These are phyloP conservation scores for Yamadazyma epiphylla DNA, from an alignment of 1,139 yeast genomes.

Conservation along the genomic window DNA sequence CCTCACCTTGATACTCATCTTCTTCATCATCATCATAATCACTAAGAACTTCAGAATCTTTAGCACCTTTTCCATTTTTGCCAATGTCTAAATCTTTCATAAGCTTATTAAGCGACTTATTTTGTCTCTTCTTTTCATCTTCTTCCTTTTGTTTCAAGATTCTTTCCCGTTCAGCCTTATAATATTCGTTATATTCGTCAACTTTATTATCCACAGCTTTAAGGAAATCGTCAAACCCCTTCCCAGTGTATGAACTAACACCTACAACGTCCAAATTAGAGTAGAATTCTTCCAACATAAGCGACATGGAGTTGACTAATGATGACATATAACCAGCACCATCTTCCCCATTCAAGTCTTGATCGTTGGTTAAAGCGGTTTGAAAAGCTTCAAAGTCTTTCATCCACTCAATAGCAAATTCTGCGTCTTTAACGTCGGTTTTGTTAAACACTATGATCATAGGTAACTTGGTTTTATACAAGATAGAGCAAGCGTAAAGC, in stretches of 20 bases:
- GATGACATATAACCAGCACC: constrained; percentile 95
- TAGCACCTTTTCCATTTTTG: constrained; percentile 25
- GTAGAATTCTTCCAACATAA: constrained; percentile 95
- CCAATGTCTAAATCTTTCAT: constrained; percentile 81
- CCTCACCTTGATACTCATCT: constrained; percentile 58
- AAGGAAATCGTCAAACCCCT: constrained; percentile 88
- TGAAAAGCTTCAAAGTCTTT: constrained; percentile 92
- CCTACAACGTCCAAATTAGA: constrained; percentile 89
- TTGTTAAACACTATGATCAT: constrained; percentile 97
- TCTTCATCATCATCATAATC: constrained; percentile 56
- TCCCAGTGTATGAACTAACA: constrained; percentile 89
- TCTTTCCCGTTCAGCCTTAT: constrained; percentile 82
- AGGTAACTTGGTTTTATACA: constrained; percentile 93
- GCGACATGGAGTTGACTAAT: constrained; percentile 87
- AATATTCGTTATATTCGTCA: constrained; percentile 80
- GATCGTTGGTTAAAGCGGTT: constrained; percentile 61
- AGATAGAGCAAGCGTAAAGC: constrained; percentile 95
- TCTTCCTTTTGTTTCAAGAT: constrained; percentile 74
- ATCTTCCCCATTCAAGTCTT: constrained; percentile 61
- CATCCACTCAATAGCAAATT: constrained; percentile 97
- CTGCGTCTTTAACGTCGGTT: constrained; percentile 81
- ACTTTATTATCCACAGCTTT: constrained; percentile 80
- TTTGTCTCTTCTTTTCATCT: constrained; percentile 68
- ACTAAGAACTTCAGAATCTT: constrained; percentile 64
- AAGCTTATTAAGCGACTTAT: constrained; percentile 63